phyloP scores from a whole-genome alignment of 179 eudicot species.

The Beta lomatogona region DNA sequence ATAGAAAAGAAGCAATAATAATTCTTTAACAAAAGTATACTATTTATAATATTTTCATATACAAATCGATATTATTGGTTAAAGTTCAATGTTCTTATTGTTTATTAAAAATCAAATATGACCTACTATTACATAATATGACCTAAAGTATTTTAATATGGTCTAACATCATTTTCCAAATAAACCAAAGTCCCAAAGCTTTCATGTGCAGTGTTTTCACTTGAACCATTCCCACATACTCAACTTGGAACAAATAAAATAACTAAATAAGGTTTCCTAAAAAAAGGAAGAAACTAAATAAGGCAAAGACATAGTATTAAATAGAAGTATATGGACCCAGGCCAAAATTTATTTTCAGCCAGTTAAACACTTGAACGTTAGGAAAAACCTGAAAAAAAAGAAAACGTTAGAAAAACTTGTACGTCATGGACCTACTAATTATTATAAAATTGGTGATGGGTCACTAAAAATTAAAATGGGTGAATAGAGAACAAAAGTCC shows the following conservation, averaged over 20 bases:
- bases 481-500: constrained; percentile 13
- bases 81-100: no score
- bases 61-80: no score
- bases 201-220: not conserved
- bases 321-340: not conserved
- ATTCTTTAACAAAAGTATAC: no score
- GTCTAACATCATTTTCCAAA: constrained; percentile 3
- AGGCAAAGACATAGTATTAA: no score
- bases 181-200: not conserved
- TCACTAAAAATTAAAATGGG: no score
- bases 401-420: constrained; percentile 11
- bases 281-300: not conserved
- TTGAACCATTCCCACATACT: not conserved
- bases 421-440: constrained; percentile 15
- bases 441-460: constrained; percentile 1
- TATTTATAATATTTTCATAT: no score
- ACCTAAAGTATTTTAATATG: not conserved
- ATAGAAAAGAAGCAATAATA: no score
- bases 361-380: not conserved
- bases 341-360: not conserved
- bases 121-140: no score
- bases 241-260: not conserved
- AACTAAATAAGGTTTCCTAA: no score
- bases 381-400: no score
- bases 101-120: no score